phyloP scores from a whole-genome alignment of 257 asterid species.

The Lycium barbarum region DNA sequence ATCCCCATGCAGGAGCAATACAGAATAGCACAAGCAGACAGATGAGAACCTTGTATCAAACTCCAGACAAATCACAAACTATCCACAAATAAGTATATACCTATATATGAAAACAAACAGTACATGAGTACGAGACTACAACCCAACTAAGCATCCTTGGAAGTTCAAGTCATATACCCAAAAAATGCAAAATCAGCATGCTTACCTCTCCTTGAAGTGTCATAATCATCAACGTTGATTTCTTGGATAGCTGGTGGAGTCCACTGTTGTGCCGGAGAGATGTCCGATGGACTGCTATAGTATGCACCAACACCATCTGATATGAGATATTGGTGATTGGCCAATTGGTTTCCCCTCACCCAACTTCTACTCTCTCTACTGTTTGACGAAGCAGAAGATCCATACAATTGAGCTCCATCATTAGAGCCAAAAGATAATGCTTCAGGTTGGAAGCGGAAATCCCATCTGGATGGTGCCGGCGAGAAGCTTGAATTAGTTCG shows the following conservation, averaged over 20 bases:
- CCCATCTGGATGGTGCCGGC: slow-evolving; percentile 95
- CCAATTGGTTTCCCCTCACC: slow-evolving; percentile 72
- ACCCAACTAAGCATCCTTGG: background rate
- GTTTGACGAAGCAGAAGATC: slow-evolving; percentile 87
- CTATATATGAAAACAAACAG: background rate
- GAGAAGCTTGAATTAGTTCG: slow-evolving; percentile 92
- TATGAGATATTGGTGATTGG: slow-evolving; percentile 65
- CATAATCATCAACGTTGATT: slow-evolving; percentile 72
- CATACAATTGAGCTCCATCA: slow-evolving; percentile 77
- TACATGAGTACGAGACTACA: background rate
- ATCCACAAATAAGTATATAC: background rate
- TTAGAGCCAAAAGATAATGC: slow-evolving; percentile 78
- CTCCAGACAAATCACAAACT: background rate
- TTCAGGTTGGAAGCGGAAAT: slow-evolving; percentile 79
- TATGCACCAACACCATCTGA: slow-evolving; percentile 77
- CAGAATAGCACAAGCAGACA: background rate
- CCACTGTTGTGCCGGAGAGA: slow-evolving; percentile 87
- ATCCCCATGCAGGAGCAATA: background rate
- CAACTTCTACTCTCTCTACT: slow-evolving; percentile 95
- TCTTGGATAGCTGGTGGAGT: slow-evolving; percentile 89
- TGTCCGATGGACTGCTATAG: slow-evolving; percentile 86
- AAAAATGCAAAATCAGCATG: background rate
- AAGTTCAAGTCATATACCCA: background rate
- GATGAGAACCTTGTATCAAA: background rate
- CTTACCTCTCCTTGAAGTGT: slow-evolving; percentile 75